A percentile compares a stretch with the other conserved stretches of the same genome.
These are phyloP conservation scores for Fistulifera pelliculosa DNA, from an alignment of 108 stramenopile species.

Conservation along the genomic window DNA sequence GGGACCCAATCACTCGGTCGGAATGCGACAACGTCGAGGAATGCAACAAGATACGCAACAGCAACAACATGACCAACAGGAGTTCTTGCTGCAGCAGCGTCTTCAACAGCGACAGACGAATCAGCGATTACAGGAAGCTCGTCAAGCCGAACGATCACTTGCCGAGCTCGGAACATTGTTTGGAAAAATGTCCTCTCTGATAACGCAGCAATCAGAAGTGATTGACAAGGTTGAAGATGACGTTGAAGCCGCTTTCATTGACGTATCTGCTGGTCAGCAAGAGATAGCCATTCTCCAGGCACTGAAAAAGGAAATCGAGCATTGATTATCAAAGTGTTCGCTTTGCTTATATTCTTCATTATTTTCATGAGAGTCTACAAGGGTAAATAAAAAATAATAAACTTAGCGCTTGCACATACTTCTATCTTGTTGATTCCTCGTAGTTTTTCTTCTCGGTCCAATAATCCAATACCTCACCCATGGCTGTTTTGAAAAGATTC, in stretches of 20 bases:
- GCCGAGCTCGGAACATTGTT: constrained; percentile 63
- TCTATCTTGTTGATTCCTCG: neutral
- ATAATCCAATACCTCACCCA: constrained; percentile 37
- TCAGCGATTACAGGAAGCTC: constrained; percentile 54
- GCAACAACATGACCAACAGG: constrained; percentile 26
- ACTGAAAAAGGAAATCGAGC: constrained; percentile 76
- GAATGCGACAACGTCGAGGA: constrained; percentile 52
- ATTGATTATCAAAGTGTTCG: constrained; percentile 80
- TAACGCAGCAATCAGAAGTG: constrained; percentile 65
- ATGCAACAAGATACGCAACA: constrained; percentile 25
- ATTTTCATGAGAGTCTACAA: constrained; percentile 77
- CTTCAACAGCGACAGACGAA: constrained; percentile 59
- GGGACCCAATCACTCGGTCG: constrained; percentile 19
- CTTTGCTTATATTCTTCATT: constrained; percentile 72
- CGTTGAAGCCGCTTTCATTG: constrained; percentile 60
- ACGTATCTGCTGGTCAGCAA: constrained; percentile 71
- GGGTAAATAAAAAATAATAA: constrained; percentile 12
- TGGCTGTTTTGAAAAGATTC: constrained; percentile 40
- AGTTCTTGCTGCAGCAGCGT: constrained; percentile 49
- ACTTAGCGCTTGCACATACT: neutral
- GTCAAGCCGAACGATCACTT: constrained; percentile 63
- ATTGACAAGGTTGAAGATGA: constrained; percentile 86
- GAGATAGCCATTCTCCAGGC: constrained; percentile 69
- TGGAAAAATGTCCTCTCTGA: constrained; percentile 68
- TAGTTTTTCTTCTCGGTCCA: constrained; percentile 4